Base-by-base conservation (phyloP, 2,329 filamentous ascomycete genomes). In the Penicillium sp. region DNA sequence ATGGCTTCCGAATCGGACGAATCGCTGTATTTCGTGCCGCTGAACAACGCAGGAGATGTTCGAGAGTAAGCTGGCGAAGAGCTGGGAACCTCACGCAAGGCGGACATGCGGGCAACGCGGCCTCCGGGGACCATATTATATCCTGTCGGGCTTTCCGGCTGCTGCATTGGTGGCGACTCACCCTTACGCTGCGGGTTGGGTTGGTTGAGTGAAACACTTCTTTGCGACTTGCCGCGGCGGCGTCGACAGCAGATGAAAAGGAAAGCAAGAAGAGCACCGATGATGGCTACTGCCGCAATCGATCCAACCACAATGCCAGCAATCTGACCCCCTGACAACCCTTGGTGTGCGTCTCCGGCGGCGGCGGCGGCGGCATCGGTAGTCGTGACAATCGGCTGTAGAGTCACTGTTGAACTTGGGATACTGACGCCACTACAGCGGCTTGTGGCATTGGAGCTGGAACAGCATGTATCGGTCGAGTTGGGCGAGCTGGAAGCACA, bases 91-190 rank as follows among this genome's bases (percentile, higher is more conserved):
- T 87, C 89, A 77, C 97, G 94, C 54, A 99, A 78, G 36, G 95
- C 95, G 40, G 94, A 93, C 95, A 99, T 98, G 56, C 95, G 88
- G 40, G 95, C 91, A 59, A 99, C 95, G 61, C 95, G 89, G 33
- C 92, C 92, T 44, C 92, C 93, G 6, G 92, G 91, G 11, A 96
- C 82, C 16, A 92, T 85, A 67, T 92, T 89, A 64, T 90, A 41
- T 86, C 88, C 64, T 72, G 76, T 57, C 70, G 74, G 65, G 35
- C 70, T 70, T 31, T 75, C 70, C 54, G 67, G 68, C 63, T 81
- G 80, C 69, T 82, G 79, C 69, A 76, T 76, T 14, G 76, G 70
- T n/a, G 68, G 68, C 63, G 72, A 68, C 56, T 70, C 53, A 9
- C 66, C 72, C 71, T 75, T 77, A 50, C 81, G 79, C 55, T 79